phyloP scores from a whole-genome alignment of 106 monocot genomes.

The Hemerocallis citrina region DNA sequence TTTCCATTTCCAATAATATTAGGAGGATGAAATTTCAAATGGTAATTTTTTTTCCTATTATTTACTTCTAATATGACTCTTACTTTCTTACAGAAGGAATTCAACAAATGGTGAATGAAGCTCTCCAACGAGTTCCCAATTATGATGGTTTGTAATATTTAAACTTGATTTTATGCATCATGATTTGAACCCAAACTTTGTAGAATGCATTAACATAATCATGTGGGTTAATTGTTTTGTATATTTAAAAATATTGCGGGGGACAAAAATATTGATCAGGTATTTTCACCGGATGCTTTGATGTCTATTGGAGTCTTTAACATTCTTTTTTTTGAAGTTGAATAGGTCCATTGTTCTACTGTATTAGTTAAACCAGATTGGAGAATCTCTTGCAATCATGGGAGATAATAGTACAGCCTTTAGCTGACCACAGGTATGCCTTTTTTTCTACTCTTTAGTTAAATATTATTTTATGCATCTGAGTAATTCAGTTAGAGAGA shows the following conservation, averaged over 20 bases:
- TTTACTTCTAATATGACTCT: neutral
- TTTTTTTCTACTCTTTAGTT: slow-evolving; percentile 4
- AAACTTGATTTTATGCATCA: neutral
- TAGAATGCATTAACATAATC: neutral
- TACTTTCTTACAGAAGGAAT: slow-evolving; percentile 69
- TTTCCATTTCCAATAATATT: neutral
- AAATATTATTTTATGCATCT: too few relatives aligned
- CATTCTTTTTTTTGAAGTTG: neutral
- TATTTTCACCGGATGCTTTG: slow-evolving; percentile 14
- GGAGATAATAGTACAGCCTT: slow-evolving; percentile 80
- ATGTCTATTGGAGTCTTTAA: slow-evolving; percentile 1
- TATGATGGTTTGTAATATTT: slow-evolving; percentile 39
- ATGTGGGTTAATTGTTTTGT: slow-evolving; percentile 9
- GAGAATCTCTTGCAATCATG: slow-evolving; percentile 73
- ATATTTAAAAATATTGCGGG: too few relatives aligned
- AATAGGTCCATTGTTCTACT: slow-evolving; percentile 11
- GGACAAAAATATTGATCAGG: slow-evolving; percentile 93
- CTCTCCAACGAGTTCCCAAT: slow-evolving; percentile 85
- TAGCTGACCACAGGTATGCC: slow-evolving; percentile 87
- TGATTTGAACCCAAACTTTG: neutral
- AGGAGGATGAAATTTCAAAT: too few relatives aligned
- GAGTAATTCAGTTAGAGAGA: too few relatives aligned
- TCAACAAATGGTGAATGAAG: slow-evolving; percentile 95
- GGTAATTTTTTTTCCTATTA: neutral
- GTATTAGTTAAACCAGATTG: slow-evolving; percentile 69